Base-by-base conservation (phyloP, 169 alveolate species). In the Babesia bovis region DNA sequence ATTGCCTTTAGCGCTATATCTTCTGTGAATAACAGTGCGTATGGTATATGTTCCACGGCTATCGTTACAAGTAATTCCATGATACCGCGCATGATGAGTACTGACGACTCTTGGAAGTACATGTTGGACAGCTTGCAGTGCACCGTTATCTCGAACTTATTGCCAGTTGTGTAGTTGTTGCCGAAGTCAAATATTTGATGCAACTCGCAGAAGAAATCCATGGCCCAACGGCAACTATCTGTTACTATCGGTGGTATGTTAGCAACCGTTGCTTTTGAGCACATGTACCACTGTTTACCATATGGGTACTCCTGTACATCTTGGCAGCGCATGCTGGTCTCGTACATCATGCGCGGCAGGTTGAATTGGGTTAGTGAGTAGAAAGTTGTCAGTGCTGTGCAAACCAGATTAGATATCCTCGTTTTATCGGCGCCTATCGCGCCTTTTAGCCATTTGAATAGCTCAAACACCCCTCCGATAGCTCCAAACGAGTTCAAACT, bases 401-500 rank as follows among this genome's bases (percentile, higher is more conserved):
- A 72, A 25, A 45, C 6, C 19, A 35, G 3, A 19, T 40, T 38
- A 36, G 40, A 51, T 28, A 72, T 0, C 25, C 41, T 32, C 12
- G 6, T 51, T 1, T 72, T 1, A n/a, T 5, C 13, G 21, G 13
- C 33, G 30, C 5, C 36, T 7, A 72, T 42, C 30, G 71, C 17
- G 19, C 50, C 35, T 1, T 56, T 33, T 32, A 72, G 12, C 38
- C 25, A 0, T 12, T 23, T 42, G 35, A 72, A 58, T 0, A 72
- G 42, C 21, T 53, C n/a, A 21, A 41, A 41, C 0, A 72, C 35
- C 33, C 66, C 66, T 21, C 67, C 60, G 25, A 58, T 40, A 15
- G 73, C 83, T 6, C 68, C 45, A 38, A 72, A 25, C 19, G 83
- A 50, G 35, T 72, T 58, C 33, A 72, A 68, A 25, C 83, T 49